Base-by-base conservation (phyloP, 208 protist species). In the Blechomonas ayalai region DNA sequence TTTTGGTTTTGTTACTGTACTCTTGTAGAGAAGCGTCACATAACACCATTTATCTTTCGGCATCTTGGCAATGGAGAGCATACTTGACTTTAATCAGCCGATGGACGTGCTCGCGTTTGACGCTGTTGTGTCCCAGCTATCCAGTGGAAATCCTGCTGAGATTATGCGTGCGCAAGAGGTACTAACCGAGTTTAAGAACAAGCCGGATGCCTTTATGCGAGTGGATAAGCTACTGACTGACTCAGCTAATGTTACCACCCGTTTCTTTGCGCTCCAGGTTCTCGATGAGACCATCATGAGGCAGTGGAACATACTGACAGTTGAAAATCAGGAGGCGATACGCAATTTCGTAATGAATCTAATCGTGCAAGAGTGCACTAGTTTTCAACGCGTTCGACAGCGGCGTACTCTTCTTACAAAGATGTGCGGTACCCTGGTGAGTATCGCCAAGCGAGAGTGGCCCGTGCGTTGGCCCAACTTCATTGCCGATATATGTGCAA, bases 361-460 rank as follows among this genome's bases (percentile, higher is more conserved):
- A 2, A 96, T 98, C 52, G 97, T 98, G 20, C 49, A 74, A 16
- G 55, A 96, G 28, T 88, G 79, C 62, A 64, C 46, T 4, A 76
- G 56, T 37, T 75, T 79, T 20, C 58, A 39, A 4, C 55, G 64
- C 8, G 73, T 94, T 23, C 73, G 77, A 23, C 54, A 59, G 38
- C 50, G 67, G 18, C 63, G 73, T 32, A 59, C 77, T n/a, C 58
- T 95, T 16, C 59, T 97, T 15, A 92, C 88, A 2, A 95, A 96
- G 49, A 72, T 95, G 54, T 95, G 96, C 59, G 77, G 65, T 59
- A 82, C 82, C 13, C 64, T 97, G 6, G 85, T 97, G 1, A 75
- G 66, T 67, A 98, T 99, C 40, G 65, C 98, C 4, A 99, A 99
- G 72, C 82, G 98, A 23, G 97, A 99, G 60, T 99, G 97, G 97